Evolutionary conservation across 1,284 basidiomycete genomes (phyloP), one percentile per base, ranked within the genome.

Genomic region (Pseudozyma sp.): DNA sequence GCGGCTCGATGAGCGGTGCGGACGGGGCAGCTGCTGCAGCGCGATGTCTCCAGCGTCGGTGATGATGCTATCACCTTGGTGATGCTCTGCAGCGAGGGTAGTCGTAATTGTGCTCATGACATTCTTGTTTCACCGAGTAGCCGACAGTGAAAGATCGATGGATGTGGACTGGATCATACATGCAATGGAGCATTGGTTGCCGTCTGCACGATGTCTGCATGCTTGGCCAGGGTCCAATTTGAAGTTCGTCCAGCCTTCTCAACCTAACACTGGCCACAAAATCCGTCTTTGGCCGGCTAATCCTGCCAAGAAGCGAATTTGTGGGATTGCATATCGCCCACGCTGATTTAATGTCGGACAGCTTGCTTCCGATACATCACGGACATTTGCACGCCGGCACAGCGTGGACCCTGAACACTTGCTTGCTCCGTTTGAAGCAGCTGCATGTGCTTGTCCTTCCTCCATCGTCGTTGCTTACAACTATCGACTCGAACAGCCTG

Each of bases 71-170:
- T 7, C 51, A 16, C 14, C 24, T 10, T 33, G 45, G 13, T 35
- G 39, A 14, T 46, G n/a, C 19, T 54, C 50, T 1, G n/a, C 45
- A 17, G 52, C 14, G 9, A 56, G 13, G 7, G 53, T 49, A 10
- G 43, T 17, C 24, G 60, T 49, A 5, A 44, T 44, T 11, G 48
- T 59, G 30, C 42, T 68, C 58, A 57, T 61, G 5, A 33, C 48
- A 37, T 51, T 13, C 40, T 19, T 24, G 31, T 33, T 7, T 9
- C 14, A 6, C 46, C 13, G 10, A 11, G 5, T 17, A 19, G 5
- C 7, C 39, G 48, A 4, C 17, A 29, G 17, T 19, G 43, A 45
- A 19, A 1, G 48, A 24, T 24, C 2, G 35, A 19, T 51, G 49
- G 49, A 37, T 29, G 35, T 17, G 46, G 17, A 49, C 13, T 9